Conservation (phyloP, 169 alveolate species). For the Plasmodium sp. region DNA sequence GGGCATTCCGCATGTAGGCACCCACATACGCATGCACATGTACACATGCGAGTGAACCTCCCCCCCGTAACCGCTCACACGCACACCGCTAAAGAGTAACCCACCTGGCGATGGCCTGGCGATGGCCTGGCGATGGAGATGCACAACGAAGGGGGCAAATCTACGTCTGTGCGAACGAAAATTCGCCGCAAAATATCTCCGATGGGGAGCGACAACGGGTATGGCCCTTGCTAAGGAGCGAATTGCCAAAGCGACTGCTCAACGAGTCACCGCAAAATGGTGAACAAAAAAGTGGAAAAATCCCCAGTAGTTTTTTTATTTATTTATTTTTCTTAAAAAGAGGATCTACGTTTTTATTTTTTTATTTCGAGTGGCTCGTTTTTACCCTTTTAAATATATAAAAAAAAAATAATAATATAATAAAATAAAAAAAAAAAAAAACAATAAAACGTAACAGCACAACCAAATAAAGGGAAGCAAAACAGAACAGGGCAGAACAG, state of each 20-base stretch:
- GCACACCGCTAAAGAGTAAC: neutral
- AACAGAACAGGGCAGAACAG: neutral
- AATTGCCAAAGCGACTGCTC: neutral
- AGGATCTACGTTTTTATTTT: neutral
- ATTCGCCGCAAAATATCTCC: neutral
- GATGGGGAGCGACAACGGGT: neutral
- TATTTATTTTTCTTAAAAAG: neutral
- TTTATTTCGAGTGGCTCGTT: neutral
- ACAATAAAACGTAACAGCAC: neutral
- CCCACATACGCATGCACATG: neutral
- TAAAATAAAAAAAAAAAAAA: neutral
- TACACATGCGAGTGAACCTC: neutral
- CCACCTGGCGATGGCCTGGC: neutral
- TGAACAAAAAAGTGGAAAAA: neutral
- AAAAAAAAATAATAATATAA: neutral
- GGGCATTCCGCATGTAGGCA: neutral
- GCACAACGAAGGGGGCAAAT: neutral
- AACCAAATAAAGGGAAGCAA: neutral
- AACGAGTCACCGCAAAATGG: neutral
- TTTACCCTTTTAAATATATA: neutral
- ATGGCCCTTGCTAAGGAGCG: neutral
- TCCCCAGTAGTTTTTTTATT: neutral
- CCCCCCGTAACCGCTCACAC: neutral
- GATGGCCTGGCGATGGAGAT: neutral
- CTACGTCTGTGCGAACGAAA: neutral